phyloP scores from a whole-genome alignment of 2,329 filamentous ascomycete species.

The Clarireedia hainanense region DNA sequence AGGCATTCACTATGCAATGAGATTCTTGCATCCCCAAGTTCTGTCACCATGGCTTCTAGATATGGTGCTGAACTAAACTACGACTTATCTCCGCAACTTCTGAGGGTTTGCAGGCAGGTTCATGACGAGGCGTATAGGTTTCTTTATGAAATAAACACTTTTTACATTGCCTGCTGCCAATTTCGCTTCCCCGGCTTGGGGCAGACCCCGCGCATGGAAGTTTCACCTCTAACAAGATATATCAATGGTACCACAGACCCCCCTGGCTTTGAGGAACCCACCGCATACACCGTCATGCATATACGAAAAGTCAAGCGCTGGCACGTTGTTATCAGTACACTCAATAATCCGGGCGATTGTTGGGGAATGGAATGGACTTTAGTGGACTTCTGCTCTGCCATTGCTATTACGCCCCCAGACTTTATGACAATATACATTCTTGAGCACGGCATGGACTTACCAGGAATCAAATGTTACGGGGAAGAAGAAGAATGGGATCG shows the following conservation, averaged over 20 bases:
- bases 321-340: slow-evolving; percentile 1
- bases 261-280: background rate
- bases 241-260: background rate
- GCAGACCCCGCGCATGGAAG: background rate
- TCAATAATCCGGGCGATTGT: background rate
- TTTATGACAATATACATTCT: background rate
- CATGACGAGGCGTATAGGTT: slow-evolving; percentile 24
- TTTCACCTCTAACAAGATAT: slow-evolving; percentile 5
- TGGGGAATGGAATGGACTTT: background rate
- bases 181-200: background rate
- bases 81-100: slow-evolving; percentile 11
- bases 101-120: slow-evolving; percentile 5
- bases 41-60: background rate
- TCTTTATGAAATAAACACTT: slow-evolving; percentile 38
- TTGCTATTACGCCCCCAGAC: background rate
- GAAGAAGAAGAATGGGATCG: too few species aligned
- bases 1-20: slow-evolving; percentile 8
- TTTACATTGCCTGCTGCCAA: slow-evolving; percentile 21
- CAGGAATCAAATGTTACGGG: too few species aligned
- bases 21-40: background rate
- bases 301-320: background rate
- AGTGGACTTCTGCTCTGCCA: background rate
- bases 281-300: background rate
- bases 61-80: background rate
- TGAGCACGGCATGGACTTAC: too few species aligned